These are phyloP conservation scores for Lipomyces japonicus DNA, from an alignment of 805 yeast species.

Conservation along the genomic window DNA sequence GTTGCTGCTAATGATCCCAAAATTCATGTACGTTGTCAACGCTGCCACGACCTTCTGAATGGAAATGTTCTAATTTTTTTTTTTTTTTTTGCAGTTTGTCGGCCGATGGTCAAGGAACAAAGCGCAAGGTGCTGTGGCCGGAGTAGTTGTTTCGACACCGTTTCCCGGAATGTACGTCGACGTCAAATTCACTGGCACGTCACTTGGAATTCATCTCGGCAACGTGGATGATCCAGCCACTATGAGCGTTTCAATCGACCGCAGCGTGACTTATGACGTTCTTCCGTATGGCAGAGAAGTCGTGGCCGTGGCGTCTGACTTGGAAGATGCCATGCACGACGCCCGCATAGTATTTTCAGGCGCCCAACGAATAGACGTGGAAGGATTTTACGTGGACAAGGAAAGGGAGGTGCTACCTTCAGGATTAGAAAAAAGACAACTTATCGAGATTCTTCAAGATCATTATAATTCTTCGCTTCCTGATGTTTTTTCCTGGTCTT, in stretches of 20 bases:
- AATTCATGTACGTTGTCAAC: not conserved
- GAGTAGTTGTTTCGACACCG: slow-evolving; percentile 16
- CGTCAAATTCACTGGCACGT: slow-evolving; percentile 25
- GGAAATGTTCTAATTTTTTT: not conserved
- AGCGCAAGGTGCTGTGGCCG: slow-evolving; percentile 23
- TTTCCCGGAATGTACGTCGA: slow-evolving; percentile 23
- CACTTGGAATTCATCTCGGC: slow-evolving; percentile 26
- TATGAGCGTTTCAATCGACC: slow-evolving; percentile 15
- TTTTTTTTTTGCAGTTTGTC: slow-evolving; percentile 1
- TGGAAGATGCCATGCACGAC: slow-evolving; percentile 9
- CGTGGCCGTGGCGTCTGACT: slow-evolving; percentile 13
- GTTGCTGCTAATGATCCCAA: slow-evolving; percentile 16
- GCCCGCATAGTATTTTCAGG: slow-evolving; percentile 22
- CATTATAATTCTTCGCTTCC: slow-evolving; percentile 12
- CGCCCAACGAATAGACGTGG: slow-evolving; percentile 20
- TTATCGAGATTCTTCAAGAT: slow-evolving; percentile 22
- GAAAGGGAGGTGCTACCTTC: not conserved
- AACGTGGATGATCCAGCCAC: slow-evolving; percentile 21
- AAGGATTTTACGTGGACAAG: slow-evolving; percentile 23
- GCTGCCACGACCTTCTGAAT: not conserved
- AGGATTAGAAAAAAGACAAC: slow-evolving; percentile 2
- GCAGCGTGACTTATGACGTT: slow-evolving; percentile 3
- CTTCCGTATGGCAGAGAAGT: slow-evolving; percentile 27
- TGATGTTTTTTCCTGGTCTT: slow-evolving; percentile 24
- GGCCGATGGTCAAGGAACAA: slow-evolving; percentile 28